These are phyloP conservation scores for button mushroom (Agaricus bisporus) DNA, from an alignment of 768 basidiomycete species.

Conservation along the genomic window DNA sequence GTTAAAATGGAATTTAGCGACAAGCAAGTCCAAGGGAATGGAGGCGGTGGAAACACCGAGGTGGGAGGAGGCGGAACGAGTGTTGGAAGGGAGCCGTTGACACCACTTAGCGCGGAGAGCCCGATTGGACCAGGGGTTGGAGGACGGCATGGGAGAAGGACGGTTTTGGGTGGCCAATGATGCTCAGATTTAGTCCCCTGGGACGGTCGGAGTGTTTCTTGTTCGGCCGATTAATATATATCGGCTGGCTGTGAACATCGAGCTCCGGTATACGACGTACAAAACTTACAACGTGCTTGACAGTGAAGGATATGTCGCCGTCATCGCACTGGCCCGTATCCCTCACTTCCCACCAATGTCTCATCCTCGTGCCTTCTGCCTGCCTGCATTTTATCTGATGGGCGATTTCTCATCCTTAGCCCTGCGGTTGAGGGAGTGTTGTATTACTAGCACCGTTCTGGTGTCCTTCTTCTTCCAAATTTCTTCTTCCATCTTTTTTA, in stretches of 20 bases:
- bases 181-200: not conserved
- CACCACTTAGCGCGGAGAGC: slow-evolving; percentile 8
- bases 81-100: slow-evolving; percentile 7
- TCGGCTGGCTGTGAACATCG: not conserved
- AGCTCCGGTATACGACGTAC: not conserved
- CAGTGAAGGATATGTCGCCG: not conserved
- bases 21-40: not conserved
- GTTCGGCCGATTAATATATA: not conserved
- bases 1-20: not conserved
- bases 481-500: not conserved
- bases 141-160: not conserved
- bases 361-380: slow-evolving; percentile 7
- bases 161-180: not conserved
- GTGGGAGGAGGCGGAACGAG: not conserved
- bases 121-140: slow-evolving; percentile 7
- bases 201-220: not conserved
- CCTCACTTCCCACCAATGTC: not conserved
- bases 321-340: not conserved
- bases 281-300: not conserved
- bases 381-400: slow-evolving; percentile 3
- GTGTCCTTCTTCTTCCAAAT: not conserved
- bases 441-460: slow-evolving; percentile 4
- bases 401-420: not conserved
- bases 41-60: not conserved
- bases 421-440: slow-evolving; percentile 6